These are phyloP conservation scores for Paraphaeosphaeria minitans DNA, from an alignment of 2,329 filamentous ascomycete genomes.

Conservation along the genomic window DNA sequence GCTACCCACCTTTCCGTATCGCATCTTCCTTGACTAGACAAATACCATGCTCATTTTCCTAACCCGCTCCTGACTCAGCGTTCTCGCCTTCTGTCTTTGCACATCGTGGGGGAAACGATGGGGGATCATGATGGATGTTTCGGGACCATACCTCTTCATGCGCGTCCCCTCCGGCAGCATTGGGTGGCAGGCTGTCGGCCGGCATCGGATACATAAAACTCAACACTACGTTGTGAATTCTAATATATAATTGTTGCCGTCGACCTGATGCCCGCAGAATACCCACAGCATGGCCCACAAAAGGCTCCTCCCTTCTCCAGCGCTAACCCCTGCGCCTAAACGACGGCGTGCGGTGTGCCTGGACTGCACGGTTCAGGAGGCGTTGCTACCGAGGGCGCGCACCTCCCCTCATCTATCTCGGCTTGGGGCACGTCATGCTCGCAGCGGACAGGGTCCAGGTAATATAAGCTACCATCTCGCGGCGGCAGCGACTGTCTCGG, in stretches of 20 bases:
- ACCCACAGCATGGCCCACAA: too few relatives aligned
- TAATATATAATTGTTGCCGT: not conserved
- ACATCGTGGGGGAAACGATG: not conserved
- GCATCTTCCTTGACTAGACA: not conserved
- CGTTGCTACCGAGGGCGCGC: not conserved
- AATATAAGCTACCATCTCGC: not conserved
- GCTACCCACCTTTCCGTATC: not conserved
- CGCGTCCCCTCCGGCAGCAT: not conserved
- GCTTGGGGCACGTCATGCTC: not conserved
- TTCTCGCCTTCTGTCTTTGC: not conserved
- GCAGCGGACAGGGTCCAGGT: not conserved
- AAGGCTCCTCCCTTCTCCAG: not conserved
- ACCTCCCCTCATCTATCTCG: not conserved
- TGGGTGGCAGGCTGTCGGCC: not conserved
- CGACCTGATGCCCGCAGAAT: too few relatives aligned
- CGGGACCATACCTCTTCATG: not conserved
- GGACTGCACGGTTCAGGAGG: not conserved
- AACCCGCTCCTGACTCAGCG: not conserved
- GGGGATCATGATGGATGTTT: not conserved
- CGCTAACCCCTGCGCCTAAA: not conserved
- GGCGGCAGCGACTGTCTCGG: not conserved
- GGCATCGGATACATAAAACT: not conserved
- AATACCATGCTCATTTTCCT: conserved; percentile 4
- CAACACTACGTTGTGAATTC: not conserved
- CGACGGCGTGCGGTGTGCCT: not conserved